Percentiles rank a stretch among this genome's conserved stretches.
Evolutionary conservation across 1,284 basidiomycete species (phyloP).

Genomic region (Ganoderma meredithae): DNA sequence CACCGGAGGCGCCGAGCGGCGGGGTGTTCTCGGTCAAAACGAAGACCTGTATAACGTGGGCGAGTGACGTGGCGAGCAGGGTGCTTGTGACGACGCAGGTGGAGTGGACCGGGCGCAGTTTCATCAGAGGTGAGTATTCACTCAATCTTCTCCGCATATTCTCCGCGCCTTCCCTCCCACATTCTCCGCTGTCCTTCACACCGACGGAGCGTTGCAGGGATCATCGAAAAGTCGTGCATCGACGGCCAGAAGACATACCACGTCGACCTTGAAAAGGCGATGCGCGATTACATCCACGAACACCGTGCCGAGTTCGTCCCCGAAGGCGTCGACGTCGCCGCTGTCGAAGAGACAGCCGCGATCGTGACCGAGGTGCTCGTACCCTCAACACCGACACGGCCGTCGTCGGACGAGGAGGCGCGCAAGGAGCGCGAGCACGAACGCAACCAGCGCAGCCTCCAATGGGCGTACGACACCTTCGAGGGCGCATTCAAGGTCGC

Average conservation of each 20-base stretch:
- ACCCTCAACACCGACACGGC: slow-evolving; percentile 20
- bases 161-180: not conserved
- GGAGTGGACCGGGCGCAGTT: slow-evolving; percentile 96
- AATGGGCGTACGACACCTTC: slow-evolving; percentile 88
- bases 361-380: slow-evolving; percentile 29
- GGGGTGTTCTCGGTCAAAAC: slow-evolving; percentile 94
- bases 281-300: slow-evolving; percentile 88
- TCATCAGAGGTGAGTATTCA: slow-evolving; percentile 84
- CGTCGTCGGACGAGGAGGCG: slow-evolving; percentile 41
- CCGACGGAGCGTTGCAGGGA: slow-evolving; percentile 58
- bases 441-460: slow-evolving; percentile 73
- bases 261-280: slow-evolving; percentile 82
- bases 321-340: slow-evolving; percentile 72
- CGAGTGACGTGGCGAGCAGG: slow-evolving; percentile 76
- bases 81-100: slow-evolving; percentile 92
- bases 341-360: slow-evolving; percentile 46
- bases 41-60: slow-evolving; percentile 95
- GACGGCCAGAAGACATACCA: slow-evolving; percentile 97
- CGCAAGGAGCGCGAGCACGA: slow-evolving; percentile 68
- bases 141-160: not conserved
- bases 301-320: slow-evolving; percentile 92
- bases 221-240: slow-evolving; percentile 91
- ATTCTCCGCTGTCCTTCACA: not conserved
- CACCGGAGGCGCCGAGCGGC: slow-evolving; percentile 95
- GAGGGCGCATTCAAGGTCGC: slow-evolving; percentile 77